Percentiles rank a stretch among this genome's conserved stretches.
Conservation (phyloP, 2,329 filamentous ascomycete species). For the Knufia fluminis region DNA sequence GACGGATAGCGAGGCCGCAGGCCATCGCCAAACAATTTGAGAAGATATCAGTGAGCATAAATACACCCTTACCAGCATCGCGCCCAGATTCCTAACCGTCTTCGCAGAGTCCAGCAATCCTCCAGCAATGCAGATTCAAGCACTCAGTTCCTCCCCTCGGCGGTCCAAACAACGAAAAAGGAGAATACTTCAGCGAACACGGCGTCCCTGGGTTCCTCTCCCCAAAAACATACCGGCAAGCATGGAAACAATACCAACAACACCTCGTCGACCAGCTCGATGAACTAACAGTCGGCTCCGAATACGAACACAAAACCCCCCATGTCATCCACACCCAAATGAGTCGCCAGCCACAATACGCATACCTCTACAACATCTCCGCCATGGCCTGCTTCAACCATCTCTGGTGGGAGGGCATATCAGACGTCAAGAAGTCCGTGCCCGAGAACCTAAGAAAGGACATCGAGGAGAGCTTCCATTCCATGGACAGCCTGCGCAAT, state of each 20-base stretch:
- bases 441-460: constrained; percentile 27
- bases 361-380: constrained; percentile 86
- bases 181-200: constrained; percentile 28
- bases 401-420: constrained; percentile 41
- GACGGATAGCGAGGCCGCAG: constrained; percentile 21
- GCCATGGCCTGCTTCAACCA: constrained; percentile 92
- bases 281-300: constrained; percentile 60
- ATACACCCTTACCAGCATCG: neutral
- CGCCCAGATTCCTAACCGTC: too few species aligned
- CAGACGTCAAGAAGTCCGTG: constrained; percentile 12
- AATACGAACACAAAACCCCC: constrained; percentile 29
- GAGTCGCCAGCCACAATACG: constrained; percentile 67
- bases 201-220: constrained; percentile 66
- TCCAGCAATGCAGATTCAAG: constrained; percentile 19
- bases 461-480: constrained; percentile 66
- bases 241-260: constrained; percentile 76
- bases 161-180: constrained; percentile 10
- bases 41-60: constrained; percentile 1
- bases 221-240: constrained; percentile 58
- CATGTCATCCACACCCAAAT: constrained; percentile 63
- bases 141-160: constrained; percentile 12
- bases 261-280: constrained; percentile 70
- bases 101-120: constrained; percentile 6
- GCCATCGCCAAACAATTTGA: constrained; percentile 15
- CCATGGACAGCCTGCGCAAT: constrained; percentile 67